phyloP scores from a whole-genome alignment of 257 asterid genomes.

The Euphrasia confusa region DNA sequence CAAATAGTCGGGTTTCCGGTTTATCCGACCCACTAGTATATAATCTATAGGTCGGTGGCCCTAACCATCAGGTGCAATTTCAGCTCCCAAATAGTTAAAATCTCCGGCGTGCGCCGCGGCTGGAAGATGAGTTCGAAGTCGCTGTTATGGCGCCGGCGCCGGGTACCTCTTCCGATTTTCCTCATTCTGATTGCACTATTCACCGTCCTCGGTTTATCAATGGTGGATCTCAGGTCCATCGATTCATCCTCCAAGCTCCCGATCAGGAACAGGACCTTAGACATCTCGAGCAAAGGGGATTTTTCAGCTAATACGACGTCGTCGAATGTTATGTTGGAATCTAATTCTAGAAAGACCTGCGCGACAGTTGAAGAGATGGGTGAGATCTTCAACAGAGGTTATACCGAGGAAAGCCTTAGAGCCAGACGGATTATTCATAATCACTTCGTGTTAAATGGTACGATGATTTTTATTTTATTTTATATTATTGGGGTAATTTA shows the following conservation, averaged over 20 bases:
- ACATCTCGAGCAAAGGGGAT: slow-evolving; percentile 11
- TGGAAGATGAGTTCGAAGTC: slow-evolving; percentile 33
- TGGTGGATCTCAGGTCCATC: slow-evolving; percentile 54
- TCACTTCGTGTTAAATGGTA: slow-evolving; percentile 74
- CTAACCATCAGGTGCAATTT: neutral
- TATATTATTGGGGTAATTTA: neutral
- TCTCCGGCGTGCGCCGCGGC: slow-evolving; percentile 14
- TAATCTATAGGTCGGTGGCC: neutral
- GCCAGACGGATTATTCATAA: slow-evolving; percentile 50
- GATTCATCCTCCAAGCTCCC: slow-evolving; percentile 45
- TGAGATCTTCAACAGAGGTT: slow-evolving; percentile 53
- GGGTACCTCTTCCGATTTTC: slow-evolving; percentile 30
- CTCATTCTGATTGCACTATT: slow-evolving; percentile 40
- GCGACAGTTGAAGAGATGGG: slow-evolving; percentile 98
- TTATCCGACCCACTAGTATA: slow-evolving; percentile 8
- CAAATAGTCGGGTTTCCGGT: slow-evolving; percentile 1
- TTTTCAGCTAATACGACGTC: slow-evolving; percentile 24
- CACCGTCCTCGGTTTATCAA: slow-evolving; percentile 46
- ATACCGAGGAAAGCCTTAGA: slow-evolving; percentile 53
- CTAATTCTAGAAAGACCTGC: slow-evolving; percentile 39
- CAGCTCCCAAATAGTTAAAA: slow-evolving; percentile 3
- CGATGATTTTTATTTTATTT: neutral
- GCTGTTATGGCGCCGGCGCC: slow-evolving; percentile 48
- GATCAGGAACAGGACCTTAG: slow-evolving; percentile 23
- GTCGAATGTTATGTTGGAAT: slow-evolving; percentile 3